Conservation (phyloP, 1,284 basidiomycete species). For the Sporisorium reilianum region DNA sequence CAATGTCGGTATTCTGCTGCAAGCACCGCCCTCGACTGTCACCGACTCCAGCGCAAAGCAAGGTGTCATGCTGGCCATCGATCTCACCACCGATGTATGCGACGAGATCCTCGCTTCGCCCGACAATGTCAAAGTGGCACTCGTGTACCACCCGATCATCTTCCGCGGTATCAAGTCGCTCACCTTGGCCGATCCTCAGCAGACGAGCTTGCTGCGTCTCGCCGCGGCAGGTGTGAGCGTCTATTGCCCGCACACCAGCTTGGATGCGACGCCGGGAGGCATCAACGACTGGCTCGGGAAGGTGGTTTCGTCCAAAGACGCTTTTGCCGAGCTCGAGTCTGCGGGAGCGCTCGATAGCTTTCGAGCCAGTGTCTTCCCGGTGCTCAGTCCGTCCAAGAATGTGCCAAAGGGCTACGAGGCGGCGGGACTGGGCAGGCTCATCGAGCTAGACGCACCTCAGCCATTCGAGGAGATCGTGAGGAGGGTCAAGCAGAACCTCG, state of each 20-base stretch:
- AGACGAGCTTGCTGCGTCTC: conserved; percentile 82
- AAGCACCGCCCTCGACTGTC: conserved; percentile 23
- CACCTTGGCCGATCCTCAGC: conserved; percentile 82
- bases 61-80: conserved; percentile 64
- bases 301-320: conserved; percentile 34
- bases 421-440: conserved; percentile 49
- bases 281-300: conserved; percentile 75
- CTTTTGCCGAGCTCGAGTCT: conserved; percentile 25
- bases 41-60: conserved; percentile 20
- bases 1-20: conserved; percentile 65
- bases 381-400: conserved; percentile 23
- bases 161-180: conserved; percentile 84
- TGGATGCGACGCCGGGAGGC: conserved; percentile 84
- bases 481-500: conserved; percentile 49
- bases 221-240: conserved; percentile 85
- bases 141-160: conserved; percentile 82
- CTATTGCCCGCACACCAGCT: conserved; percentile 86
- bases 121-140: conserved; percentile 72
- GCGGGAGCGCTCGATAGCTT: conserved; percentile 5
- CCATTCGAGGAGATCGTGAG: conserved; percentile 39
- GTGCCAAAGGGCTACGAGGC: conserved; percentile 28
- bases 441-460: conserved; percentile 25
- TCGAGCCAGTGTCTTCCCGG: conserved; percentile 4
- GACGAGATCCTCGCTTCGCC: conserved; percentile 58
- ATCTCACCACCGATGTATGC: conserved; percentile 63